A percentile compares a stretch with the other conserved stretches of the same genome.
phyloP scores from a whole-genome alignment of 306 rosid species.

The Quillaja saponaria region DNA sequence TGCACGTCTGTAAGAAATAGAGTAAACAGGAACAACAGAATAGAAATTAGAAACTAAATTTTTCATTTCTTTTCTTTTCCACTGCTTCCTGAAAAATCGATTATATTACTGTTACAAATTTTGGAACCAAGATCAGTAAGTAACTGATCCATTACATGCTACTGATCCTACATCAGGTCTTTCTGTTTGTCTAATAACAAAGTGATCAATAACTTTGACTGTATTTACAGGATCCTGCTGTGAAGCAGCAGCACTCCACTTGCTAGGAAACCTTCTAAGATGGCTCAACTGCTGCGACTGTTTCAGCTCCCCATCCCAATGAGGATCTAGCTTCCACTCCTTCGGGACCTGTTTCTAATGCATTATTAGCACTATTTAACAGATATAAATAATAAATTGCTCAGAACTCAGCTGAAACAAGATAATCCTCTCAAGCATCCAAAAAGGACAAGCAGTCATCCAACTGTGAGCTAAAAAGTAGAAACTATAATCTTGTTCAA shows the following conservation, averaged over 20 bases:
- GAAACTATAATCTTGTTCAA: no score
- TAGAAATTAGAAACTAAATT: no score
- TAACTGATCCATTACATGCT: conserved; percentile 38
- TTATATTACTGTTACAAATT: no score
- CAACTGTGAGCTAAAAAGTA: no score
- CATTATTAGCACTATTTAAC: neutral
- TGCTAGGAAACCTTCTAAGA: conserved; percentile 47
- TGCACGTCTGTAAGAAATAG: no score
- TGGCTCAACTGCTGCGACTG: conserved; percentile 46
- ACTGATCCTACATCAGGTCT: conserved; percentile 29
- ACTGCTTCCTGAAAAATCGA: no score
- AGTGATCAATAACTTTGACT: conserved; percentile 86
- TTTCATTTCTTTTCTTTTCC: no score
- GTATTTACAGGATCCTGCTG: conserved; percentile 76
- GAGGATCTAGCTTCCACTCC: conserved; percentile 62
- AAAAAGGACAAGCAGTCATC: no score
- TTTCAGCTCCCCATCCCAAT: conserved; percentile 52
- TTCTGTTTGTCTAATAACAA: conserved; percentile 55
- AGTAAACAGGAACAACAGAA: no score
- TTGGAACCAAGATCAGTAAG: conserved; percentile 48
- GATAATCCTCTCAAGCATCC: no score
- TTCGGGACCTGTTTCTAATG: conserved; percentile 49
- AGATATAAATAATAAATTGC: no score
- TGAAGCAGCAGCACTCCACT: conserved; percentile 60
- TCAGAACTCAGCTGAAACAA: no score